These are phyloP conservation scores for Boletus reticuloceps DNA, from an alignment of 768 basidiomycete genomes.

Conservation along the genomic window DNA sequence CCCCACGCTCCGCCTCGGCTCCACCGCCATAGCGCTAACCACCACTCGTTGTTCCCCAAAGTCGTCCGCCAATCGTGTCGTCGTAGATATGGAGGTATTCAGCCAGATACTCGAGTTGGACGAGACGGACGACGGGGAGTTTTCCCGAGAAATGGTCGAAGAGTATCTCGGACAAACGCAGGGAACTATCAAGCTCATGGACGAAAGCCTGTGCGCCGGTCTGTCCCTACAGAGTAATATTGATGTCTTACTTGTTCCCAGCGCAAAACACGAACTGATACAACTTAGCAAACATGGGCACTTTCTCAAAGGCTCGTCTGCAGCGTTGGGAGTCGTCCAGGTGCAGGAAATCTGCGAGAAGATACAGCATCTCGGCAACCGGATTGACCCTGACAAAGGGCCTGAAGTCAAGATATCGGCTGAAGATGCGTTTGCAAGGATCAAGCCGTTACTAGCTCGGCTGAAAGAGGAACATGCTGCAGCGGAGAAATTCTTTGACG, in stretches of 20 bases:
- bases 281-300: conserved; percentile 79
- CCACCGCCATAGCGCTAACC: conserved; percentile 6
- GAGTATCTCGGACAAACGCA: conserved; percentile 83
- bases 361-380: conserved; percentile 84
- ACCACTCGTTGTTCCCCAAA: not conserved
- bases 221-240: conserved; percentile 9
- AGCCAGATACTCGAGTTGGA: conserved; percentile 89
- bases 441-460: conserved; percentile 51
- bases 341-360: conserved; percentile 86
- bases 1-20: not conserved
- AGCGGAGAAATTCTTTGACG: conserved; percentile 47
- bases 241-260: conserved; percentile 30
- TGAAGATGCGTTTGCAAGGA: conserved; percentile 55
- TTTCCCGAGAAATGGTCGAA: conserved; percentile 73
- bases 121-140: conserved; percentile 73
- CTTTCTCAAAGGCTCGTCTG: conserved; percentile 96
- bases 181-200: conserved; percentile 75
- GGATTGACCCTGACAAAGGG: conserved; percentile 52
- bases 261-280: conserved; percentile 55
- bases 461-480: conserved; percentile 67
- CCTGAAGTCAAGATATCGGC: conserved; percentile 39
- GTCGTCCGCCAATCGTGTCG: conserved; percentile 20
- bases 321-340: conserved; percentile 79
- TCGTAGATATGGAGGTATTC: conserved; percentile 81
- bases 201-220: conserved; percentile 67